phyloP scores from a whole-genome alignment of 768 basidiomycete species.

The Pisolithus tinctorius region DNA sequence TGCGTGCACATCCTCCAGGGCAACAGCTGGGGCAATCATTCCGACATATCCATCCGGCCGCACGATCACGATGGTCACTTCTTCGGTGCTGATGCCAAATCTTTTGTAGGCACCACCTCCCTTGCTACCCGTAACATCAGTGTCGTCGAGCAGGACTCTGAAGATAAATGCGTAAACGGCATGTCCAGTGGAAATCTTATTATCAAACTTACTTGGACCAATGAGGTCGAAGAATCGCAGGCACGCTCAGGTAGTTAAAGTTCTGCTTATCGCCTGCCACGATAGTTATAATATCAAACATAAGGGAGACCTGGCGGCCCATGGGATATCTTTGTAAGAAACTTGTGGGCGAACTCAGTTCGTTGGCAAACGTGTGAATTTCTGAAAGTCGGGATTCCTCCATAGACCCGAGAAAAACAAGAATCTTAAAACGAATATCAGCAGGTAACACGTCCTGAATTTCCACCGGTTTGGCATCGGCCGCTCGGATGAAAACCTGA shows the following conservation, averaged over 20 bases:
- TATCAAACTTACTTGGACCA: conserved; percentile 34
- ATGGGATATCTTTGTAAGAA: conserved; percentile 24
- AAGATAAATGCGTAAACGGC: neutral
- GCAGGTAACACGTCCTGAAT: conserved; percentile 36
- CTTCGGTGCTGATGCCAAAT: conserved; percentile 26
- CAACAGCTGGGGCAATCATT: conserved; percentile 23
- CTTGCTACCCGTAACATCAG: conserved; percentile 20
- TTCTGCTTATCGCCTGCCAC: conserved; percentile 24
- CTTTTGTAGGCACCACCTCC: conserved; percentile 30
- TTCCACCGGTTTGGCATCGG: conserved; percentile 31
- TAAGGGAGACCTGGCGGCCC: conserved; percentile 12
- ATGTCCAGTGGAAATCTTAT: neutral
- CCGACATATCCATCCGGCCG: conserved; percentile 39
- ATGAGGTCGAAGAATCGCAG: conserved; percentile 30
- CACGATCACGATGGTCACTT: conserved; percentile 29
- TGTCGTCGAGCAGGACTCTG: conserved; percentile 33
- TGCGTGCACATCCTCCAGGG: conserved; percentile 28
- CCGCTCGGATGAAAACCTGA: conserved; percentile 28
- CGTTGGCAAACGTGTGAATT: conserved; percentile 20
- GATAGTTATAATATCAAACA: conserved; percentile 29
- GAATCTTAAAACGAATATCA: conserved; percentile 33
- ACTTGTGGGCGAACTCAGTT: conserved; percentile 18
- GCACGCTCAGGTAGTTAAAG: conserved; percentile 29
- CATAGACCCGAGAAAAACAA: conserved; percentile 28
- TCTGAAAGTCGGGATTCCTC: conserved; percentile 14